These are phyloP conservation scores for Aegilops sharonensis DNA, from an alignment of 176 grass and related monocot genomes.

Conservation along the genomic window DNA sequence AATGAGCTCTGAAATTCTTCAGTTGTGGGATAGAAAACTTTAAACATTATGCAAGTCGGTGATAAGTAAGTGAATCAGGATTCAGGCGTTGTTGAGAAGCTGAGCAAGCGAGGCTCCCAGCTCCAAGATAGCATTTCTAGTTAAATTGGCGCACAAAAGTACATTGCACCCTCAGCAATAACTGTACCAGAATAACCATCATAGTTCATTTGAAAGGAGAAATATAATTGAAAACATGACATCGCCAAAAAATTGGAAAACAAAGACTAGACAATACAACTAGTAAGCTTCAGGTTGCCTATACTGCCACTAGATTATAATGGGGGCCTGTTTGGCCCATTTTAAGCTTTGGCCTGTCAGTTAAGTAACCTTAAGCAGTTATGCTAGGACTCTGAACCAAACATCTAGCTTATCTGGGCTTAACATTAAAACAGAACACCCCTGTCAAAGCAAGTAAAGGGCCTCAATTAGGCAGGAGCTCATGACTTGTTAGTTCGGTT, in stretches of 20 bases:
- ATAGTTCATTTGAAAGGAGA: background rate
- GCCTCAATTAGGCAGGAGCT: background rate
- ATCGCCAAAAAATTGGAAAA: background rate
- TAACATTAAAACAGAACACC: background rate
- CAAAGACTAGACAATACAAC: too few relatives aligned
- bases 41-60: too few relatives aligned
- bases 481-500: background rate
- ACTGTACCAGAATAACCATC: background rate
- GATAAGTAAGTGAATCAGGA: too few relatives aligned
- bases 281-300: background rate
- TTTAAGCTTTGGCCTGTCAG: background rate
- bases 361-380: background rate
- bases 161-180: background rate
- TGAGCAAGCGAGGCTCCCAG: background rate
- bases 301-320: background rate
- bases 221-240: background rate
- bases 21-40: too few relatives aligned
- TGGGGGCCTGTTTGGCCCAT: background rate
- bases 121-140: background rate
- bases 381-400: slow-evolving; percentile 1
- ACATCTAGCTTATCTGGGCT: background rate
- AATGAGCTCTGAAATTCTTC: too few relatives aligned
- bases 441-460: background rate
- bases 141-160: background rate
- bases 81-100: too few relatives aligned